Base-by-base conservation (phyloP, 352 stramenopile genomes). In the Phytopythium chamaehyphon region DNA sequence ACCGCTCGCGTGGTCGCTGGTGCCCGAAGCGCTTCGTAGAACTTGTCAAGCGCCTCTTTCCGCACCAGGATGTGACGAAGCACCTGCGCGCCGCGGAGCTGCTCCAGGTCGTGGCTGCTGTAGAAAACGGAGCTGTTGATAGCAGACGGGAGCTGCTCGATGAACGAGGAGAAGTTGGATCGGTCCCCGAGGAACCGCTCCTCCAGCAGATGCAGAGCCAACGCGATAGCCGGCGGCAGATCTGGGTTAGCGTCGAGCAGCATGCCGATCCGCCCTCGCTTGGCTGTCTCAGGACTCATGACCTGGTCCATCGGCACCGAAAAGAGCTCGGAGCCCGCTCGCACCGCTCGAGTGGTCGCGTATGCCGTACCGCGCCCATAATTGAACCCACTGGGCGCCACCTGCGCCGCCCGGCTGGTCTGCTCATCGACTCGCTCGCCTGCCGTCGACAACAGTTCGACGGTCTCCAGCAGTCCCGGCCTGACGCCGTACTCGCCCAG, bases 71-170 rank as follows among this genome's bases (percentile, higher is more conserved):
- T 69, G 36, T 64, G 57, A 9, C 66, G 60, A 22, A 68, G 47
- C 11, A 83, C 43, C 52, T 83, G 71, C 3, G 71, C 75, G 11
- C 71, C 71, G 7, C 66, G 46, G 22, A 80, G 44, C 22, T 60
- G 49, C 18, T 67, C 57, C n/a, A 76, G 33, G 35, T 76, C 47
- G 16, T 63, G 54, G 10, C 65, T 42, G 10, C 47, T 53, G 46
- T 76, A 83, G 56, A 80, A 83, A 36, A 79, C 51, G 11, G 69
- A 68, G 47, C 66, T 77, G 39, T 83, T 73, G 24, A 77, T 43
- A 10, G 26, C 37, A 0, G 50, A 53, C 16, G 71, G 63, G n/a
- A 83, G 53, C 11, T 49, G 47, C 3, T 66, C 23, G 0, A 83
- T 40, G 40, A 76, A 58, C 23, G 58, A 42, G 1, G 63, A 73